Evolutionary conservation across 805 yeast genomes (phyloP), one percentile per base, ranked within the genome.

Genomic region (Deakozyma indianensis): DNA sequence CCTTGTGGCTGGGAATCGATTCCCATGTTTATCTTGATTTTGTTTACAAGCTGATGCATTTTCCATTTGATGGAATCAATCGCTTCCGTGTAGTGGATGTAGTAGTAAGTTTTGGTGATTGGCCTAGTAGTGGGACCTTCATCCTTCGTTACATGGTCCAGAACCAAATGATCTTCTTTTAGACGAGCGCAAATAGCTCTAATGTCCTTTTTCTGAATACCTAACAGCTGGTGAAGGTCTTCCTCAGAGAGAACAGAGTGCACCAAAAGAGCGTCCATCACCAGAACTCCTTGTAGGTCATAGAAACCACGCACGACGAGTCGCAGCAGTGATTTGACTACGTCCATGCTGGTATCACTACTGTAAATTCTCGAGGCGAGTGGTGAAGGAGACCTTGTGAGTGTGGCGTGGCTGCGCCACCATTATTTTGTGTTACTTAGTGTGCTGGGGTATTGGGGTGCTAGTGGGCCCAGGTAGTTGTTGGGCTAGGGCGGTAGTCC

Each of bases 31-130:
- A 82, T 84, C 57, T 85, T 85, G 46, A 88, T 70, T 45, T 71
- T 61, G 53, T 80, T 80, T 14, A 85, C 96, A 23, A 92, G 73
- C 42, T 83, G 76, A 60, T 90, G 95, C 48, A 90, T 83, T 58
- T 88, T 87, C 97, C 97, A 92, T 63, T 92, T 92, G 59, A 92
- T 78, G 2, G 96, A 78, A 64, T 92, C 98, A 35, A 92, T 84
- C 0, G 97, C 94, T 61, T 87, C 95, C 2, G 96, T 85, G 59
- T 75, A 77, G 58, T 86, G 95, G 45, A 90, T 80, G 61, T 75
- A 92, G 64, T 81, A 92, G 56, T 86, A 86, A 2, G 90, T 82
- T 54, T 88, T 73, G 22, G 80, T 74, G 42, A 79, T 77, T 46
- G 81, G 74, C 50, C 95, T 70, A 50, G 68, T 66, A 47, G 77